Evolutionary conservation across 2,329 filamentous ascomycete species (phyloP).

Genomic region (Penicillium sp.): DNA sequence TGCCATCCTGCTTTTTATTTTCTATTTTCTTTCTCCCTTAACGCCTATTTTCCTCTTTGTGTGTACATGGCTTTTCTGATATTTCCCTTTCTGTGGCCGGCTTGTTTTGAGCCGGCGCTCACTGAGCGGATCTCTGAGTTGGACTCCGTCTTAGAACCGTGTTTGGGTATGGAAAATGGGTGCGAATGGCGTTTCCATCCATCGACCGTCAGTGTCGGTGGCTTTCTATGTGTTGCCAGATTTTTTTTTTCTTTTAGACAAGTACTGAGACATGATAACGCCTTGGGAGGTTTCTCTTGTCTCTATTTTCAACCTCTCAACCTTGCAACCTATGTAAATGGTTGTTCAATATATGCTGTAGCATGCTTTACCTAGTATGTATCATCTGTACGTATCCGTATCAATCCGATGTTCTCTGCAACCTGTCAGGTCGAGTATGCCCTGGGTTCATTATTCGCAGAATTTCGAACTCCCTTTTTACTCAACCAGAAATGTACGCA

Average conservation of each 20-base stretch:
- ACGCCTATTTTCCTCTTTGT: conserved; percentile 34
- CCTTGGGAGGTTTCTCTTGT: conserved; percentile 24
- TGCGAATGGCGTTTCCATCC: conserved; percentile 47
- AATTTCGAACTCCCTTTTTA: too few relatives aligned
- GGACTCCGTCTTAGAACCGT: conserved; percentile 46
- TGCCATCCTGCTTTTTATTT: conserved; percentile 26
- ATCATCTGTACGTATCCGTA: not conserved
- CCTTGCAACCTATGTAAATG: not conserved
- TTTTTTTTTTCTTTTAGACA: conserved; percentile 31
- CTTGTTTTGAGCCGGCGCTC: conserved; percentile 28
- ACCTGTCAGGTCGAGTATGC: too few relatives aligned
- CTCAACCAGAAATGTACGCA: too few relatives aligned
- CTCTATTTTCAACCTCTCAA: conserved; percentile 1
- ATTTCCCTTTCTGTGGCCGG: conserved; percentile 37
- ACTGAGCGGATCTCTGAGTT: conserved; percentile 40
- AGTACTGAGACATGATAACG: conserved; percentile 36
- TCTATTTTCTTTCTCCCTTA: conserved; percentile 29
- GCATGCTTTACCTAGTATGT: not conserved
- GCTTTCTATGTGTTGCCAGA: conserved; percentile 33
- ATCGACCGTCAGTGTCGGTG: conserved; percentile 36
- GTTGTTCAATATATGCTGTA: not conserved
- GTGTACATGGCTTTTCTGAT: conserved; percentile 49
- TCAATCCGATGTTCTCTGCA: not conserved
- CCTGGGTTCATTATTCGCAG: too few relatives aligned
- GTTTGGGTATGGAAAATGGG: conserved; percentile 50